A percentile compares a stretch with the other conserved stretches of the same genome.
Conservation (phyloP, 306 rosid species). For the Trifolium pratense region DNA sequence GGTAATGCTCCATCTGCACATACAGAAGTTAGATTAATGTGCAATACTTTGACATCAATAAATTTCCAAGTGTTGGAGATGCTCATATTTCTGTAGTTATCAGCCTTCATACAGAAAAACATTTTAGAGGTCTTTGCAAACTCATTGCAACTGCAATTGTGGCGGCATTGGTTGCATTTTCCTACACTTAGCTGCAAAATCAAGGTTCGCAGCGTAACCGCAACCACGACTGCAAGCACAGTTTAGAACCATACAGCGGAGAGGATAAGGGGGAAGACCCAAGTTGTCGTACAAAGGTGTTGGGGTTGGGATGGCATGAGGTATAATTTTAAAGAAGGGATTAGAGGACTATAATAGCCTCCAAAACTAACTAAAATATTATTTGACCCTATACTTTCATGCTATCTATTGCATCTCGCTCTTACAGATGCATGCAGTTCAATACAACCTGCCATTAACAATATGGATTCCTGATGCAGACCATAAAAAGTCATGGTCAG, state of each 20-base stretch:
- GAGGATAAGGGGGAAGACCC: conserved; percentile 16
- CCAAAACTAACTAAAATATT: neutral
- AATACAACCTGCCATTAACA: conserved; percentile 16
- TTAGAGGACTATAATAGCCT: conserved; percentile 17
- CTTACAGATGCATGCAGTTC: conserved; percentile 26
- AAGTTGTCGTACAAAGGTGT: neutral
- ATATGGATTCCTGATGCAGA: conserved; percentile 15
- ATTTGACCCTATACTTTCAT: neutral
- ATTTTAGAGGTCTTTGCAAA: neutral
- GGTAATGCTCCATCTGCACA: conserved; percentile 93
- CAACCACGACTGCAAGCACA: neutral
- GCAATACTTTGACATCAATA: conserved; percentile 14
- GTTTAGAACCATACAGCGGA: neutral
- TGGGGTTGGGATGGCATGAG: neutral
- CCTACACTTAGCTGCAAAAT: neutral
- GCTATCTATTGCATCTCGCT: conserved; percentile 26
- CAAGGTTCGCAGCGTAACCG: neutral
- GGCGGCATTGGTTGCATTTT: neutral
- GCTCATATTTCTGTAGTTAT: conserved; percentile 25
- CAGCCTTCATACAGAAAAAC: conserved; percentile 26
- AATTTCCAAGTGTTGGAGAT: conserved; percentile 22
- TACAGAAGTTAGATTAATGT: conserved; percentile 35
- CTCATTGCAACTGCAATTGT: neutral
- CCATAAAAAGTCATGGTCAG: conserved; percentile 31
- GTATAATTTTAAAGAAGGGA: neutral